phyloP scores from a whole-genome alignment of 2,329 filamentous ascomycete species.

The Lasiodiplodia sp. region DNA sequence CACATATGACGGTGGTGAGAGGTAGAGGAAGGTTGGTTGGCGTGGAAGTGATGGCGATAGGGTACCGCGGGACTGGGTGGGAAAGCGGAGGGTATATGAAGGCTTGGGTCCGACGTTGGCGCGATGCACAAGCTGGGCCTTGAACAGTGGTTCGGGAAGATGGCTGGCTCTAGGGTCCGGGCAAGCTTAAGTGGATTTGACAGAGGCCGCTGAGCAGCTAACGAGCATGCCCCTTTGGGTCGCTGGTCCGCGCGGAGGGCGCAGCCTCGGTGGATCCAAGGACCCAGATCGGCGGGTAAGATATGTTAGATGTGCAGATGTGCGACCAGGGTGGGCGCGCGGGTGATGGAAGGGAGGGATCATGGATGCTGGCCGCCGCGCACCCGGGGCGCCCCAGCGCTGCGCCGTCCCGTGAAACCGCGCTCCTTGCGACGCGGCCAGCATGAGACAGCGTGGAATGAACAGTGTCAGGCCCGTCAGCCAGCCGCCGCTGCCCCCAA shows the following conservation, averaged over 20 bases:
- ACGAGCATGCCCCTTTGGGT: conserved; percentile 30
- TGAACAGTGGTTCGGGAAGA: conserved; percentile 30
- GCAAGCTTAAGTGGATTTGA: conserved; percentile 30
- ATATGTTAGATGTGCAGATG: conserved; percentile 31
- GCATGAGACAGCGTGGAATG: conserved; percentile 24
- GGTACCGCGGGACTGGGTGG: conserved; percentile 27
- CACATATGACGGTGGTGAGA: conserved; percentile 3
- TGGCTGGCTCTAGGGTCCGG: conserved; percentile 30
- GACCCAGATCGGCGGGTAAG: conserved; percentile 31
- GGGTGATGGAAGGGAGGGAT: conserved; percentile 26
- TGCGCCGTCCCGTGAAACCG: conserved; percentile 25
- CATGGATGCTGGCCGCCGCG: conserved; percentile 23
- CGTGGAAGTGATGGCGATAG: conserved; percentile 29
- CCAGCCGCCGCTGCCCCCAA: conserved; percentile 2
- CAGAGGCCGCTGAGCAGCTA: conserved; percentile 26
- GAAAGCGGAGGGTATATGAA: conserved; percentile 30
- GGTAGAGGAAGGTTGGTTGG: conserved; percentile 12
- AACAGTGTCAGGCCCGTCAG: conserved; percentile 13
- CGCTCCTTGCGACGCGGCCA: conserved; percentile 25
- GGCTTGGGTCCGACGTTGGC: conserved; percentile 29
- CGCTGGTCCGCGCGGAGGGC: conserved; percentile 25
- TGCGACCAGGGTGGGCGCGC: conserved; percentile 30
- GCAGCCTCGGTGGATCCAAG: conserved; percentile 29
- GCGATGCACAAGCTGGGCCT: conserved; percentile 21
- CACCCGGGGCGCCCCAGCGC: conserved; percentile 22